Conservation (phyloP, 805 yeast genomes). For the Candida nonsorbophila region DNA sequence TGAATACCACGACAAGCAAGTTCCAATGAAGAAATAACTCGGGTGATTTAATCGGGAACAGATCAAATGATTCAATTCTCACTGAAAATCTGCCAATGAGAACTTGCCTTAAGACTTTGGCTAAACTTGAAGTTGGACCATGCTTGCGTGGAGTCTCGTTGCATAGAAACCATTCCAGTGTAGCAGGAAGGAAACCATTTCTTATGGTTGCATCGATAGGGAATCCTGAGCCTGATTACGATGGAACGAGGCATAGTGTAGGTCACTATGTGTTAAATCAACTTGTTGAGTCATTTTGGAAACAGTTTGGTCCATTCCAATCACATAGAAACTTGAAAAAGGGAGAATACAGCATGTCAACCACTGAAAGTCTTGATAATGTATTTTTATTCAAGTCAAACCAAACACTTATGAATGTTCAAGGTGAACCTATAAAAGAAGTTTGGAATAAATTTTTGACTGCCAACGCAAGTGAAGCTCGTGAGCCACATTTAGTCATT, state of each 20-base stretch:
- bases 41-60: too few species aligned
- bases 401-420: slow-evolving; percentile 63
- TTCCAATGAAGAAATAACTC: too few species aligned
- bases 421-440: slow-evolving; percentile 53
- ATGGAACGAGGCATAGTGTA: slow-evolving; percentile 69
- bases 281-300: slow-evolving; percentile 20
- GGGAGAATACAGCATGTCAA: slow-evolving; percentile 16
- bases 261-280: slow-evolving; percentile 55
- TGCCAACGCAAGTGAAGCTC: too few species aligned
- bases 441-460: slow-evolving; percentile 34
- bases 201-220: slow-evolving; percentile 56
- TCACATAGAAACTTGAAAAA: slow-evolving; percentile 14
- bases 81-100: too few species aligned
- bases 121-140: too few species aligned
- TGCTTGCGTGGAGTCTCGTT: slow-evolving; percentile 5
- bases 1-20: too few species aligned
- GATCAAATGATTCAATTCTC: too few species aligned
- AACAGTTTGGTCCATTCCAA: slow-evolving; percentile 11
- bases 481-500: slow-evolving; percentile 46
- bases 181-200: too few species aligned
- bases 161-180: too few species aligned
- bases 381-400: slow-evolving; percentile 44
- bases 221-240: slow-evolving; percentile 63
- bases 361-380: slow-evolving; percentile 15
- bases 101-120: too few species aligned